Evolutionary conservation across 2,329 filamentous ascomycete genomes (phyloP), one percentile per base, ranked within the genome.

Genomic region (Cercospora brassicicola): DNA sequence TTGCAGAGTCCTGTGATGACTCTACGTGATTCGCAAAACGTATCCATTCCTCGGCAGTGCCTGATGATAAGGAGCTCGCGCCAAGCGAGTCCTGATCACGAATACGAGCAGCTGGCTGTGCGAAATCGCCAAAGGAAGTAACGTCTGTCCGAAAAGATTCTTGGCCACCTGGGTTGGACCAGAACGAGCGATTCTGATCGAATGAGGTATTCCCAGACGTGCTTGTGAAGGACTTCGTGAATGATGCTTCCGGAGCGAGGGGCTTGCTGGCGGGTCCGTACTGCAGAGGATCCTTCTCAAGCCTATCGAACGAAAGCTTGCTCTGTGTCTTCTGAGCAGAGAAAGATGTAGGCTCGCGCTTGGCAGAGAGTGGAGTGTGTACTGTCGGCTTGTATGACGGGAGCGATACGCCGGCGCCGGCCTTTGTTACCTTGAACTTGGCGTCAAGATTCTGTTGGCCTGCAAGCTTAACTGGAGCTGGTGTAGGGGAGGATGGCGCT

Each of bases 41-140:
- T 1, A 57, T 42, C 20, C 69, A 39, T 51, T 69, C 53, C 20
- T 45, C 63, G 9, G 64, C 65, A 8, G 53, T 60, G 9, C 30
- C 53, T 0, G 68, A 65, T 1, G 65, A 55, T 5, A 72, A 20
- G 5, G 65, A 69, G 66, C 23, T 66, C 60, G 28, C 62, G 45
- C 53, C 64, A 2, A 61, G 8, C 11, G 59, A 61, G 4, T 61
- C 33, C n/a, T 51, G 26, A 2, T 61, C 59, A 15, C 55, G 42
- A 15, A 4, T 56, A 6, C 33, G 31, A 11, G 30, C n/a, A n/a
- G n/a, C n/a, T n/a, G n/a, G n/a, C n/a, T n/a, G n/a, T n/a, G n/a
- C n/a, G n/a, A n/a, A n/a, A n/a, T n/a, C 63, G 20, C 65, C 68
- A 15, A 72, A 70, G 2, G 70, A 72, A 0, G 70, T 72, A 2